A percentile compares a stretch with the other conserved stretches of the same genome.
Conservation (phyloP, 2,329 filamentous ascomycete species). For the Alternaria sp. region DNA sequence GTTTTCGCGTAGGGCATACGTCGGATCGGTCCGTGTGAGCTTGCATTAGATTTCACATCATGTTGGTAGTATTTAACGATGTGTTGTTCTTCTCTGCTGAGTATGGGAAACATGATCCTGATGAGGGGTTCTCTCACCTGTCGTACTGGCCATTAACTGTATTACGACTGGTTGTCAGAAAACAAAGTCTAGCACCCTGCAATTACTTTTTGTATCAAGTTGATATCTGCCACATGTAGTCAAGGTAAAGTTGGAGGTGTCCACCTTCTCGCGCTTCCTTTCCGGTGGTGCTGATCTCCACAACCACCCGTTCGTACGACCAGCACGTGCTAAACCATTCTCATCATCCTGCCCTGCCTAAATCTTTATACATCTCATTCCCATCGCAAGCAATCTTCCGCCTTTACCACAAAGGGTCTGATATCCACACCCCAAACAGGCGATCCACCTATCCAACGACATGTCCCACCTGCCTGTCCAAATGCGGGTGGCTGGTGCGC, state of each 20-base stretch:
- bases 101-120: fast-evolving
- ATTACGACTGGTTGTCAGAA: too few species aligned
- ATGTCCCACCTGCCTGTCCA: background rate
- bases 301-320: background rate
- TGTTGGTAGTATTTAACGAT: background rate
- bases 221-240: too few species aligned
- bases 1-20: slow-evolving; percentile 5
- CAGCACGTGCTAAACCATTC: background rate
- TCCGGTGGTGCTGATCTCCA: background rate
- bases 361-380: too few species aligned
- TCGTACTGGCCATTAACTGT: too few species aligned
- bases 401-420: fast-evolving
- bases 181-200: too few species aligned
- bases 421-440: background rate
- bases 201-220: too few species aligned
- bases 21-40: too few species aligned
- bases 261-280: too few species aligned
- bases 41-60: background rate
- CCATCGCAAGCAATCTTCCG: background rate
- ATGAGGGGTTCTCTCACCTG: background rate
- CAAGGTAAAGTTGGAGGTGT: too few species aligned
- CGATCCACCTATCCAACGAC: background rate
- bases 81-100: background rate
- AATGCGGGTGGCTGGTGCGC: background rate
- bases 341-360: background rate